Base-by-base conservation (phyloP, 805 yeast species). In the Suhomyces canberraensis region DNA sequence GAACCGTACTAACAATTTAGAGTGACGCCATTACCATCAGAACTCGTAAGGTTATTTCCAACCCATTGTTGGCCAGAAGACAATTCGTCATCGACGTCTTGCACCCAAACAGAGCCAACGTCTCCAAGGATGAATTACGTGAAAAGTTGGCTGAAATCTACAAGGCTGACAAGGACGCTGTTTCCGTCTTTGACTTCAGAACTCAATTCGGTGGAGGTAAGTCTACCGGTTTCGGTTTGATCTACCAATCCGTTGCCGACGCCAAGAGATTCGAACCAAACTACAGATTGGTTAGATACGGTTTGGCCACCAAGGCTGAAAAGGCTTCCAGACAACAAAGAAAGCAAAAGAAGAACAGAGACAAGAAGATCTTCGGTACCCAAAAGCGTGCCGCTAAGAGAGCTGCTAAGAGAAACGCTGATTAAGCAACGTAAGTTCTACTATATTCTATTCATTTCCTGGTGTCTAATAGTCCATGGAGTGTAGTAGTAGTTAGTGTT, bases 321-420 rank as follows among this genome's bases (percentile, higher is more conserved):
- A 89, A 88, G 81, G 79, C 96, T 62, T 88, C 97, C 63, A 90
- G 98, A 89, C 96, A 90, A 80, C 98, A 93, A 81, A 88, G 98
- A 83, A 93, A 93, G 78, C 98, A 91, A 81, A 88, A 85, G 89
- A 91, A 93, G 90, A 93, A 93, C 95, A 89, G 97, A 81, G 96
- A 85, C 68, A 83, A 84, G 89, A 93, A 93, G 86, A 73, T 87
- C 84, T 89, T 91, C 67, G 99, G 99, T 84, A 93, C 98, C 64
- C 95, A 90, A 67, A 84, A 79, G 72, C 81, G 86, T 73, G 84
- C 82, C 74, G 95, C 95, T 74, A 90, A 89, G 81, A 82, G 76
- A 73, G 79, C 81, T 68, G 91, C 91, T 69, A 84, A 78, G 75
- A 85, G 95, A 83, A 79, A 81, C 73, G 83, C 88, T 71, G 95